A percentile compares a stretch with the other conserved stretches of the same genome.
Conservation (phyloP, 1,139 yeast species). For the Yamadazyma epiphylla region DNA sequence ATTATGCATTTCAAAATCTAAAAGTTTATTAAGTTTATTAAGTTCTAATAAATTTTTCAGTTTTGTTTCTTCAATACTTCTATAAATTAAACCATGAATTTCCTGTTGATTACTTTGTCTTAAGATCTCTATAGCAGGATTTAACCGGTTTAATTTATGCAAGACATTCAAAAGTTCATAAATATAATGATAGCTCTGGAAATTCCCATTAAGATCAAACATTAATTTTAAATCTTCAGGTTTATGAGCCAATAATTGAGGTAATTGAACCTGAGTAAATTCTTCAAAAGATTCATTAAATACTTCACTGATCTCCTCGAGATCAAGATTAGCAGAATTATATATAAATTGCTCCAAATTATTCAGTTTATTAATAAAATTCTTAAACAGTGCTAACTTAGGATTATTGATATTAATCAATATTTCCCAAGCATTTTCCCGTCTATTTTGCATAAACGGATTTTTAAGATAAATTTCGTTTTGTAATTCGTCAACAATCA, state of each 20-base stretch:
- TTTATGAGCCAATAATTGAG: slow-evolving; percentile 16
- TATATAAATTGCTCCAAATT: slow-evolving; percentile 54
- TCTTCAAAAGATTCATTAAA: slow-evolving; percentile 23
- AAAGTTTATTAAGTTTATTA: slow-evolving; percentile 29
- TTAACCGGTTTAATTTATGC: slow-evolving; percentile 58
- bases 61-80: slow-evolving; percentile 63
- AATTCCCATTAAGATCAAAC: slow-evolving; percentile 12
- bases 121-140: slow-evolving; percentile 56
- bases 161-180: slow-evolving; percentile 56
- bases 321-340: slow-evolving; percentile 56
- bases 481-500: slow-evolving; percentile 72
- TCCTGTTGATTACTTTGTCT: slow-evolving; percentile 42
- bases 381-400: slow-evolving; percentile 33
- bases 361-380: slow-evolving; percentile 35
- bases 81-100: slow-evolving; percentile 48
- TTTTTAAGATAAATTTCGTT: slow-evolving; percentile 65
- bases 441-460: slow-evolving; percentile 4
- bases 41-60: slow-evolving; percentile 34
- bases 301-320: slow-evolving; percentile 46
- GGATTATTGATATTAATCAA: slow-evolving; percentile 25
- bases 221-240: slow-evolving; percentile 7
- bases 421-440: slow-evolving; percentile 24
- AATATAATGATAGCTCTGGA: slow-evolving; percentile 36
- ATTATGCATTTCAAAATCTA: slow-evolving; percentile 19
- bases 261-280: slow-evolving; percentile 29